Evolutionary conservation across 1,284 basidiomycete genomes (phyloP), one percentile per base, ranked within the genome.

Genomic region (Ceratobasidium sp.): DNA sequence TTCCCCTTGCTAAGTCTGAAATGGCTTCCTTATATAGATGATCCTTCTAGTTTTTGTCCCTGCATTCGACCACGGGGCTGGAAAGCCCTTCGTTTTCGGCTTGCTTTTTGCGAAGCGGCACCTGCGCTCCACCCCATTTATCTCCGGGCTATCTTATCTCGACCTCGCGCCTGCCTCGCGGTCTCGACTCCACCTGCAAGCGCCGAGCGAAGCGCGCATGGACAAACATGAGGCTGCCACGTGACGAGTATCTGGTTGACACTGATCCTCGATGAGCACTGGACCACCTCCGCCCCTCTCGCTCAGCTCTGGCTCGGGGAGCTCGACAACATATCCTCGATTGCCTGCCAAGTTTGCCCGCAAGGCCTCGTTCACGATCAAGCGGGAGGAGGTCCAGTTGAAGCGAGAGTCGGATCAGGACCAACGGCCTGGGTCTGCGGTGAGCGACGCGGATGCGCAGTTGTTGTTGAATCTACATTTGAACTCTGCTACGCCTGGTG

Each of bases 201-300:
- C 33, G 54, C 20, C 28, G 23, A 66, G 64, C 64, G 64, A 38
- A 33, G 33, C 33, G 33, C 33, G 33, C 33, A 33, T 33, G 26
- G 28, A 28, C 46, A 33, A 61, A 57, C 69, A 46, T 54, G 54
- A 59, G 69, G 52, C 42, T n/a, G 69, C 20, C 69, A 71, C 69
- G 69, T 71, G 69, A 71, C 69, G 7, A 7, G 69, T 59, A 59
- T 38, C 12, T n/a, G 13, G 40, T 56, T 74, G 42, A 46, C 44
- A 13, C 70, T 74, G 70, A 74, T 74, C 70, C 70, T 74, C 70
- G 70, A 74, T 74, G 70, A 64, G 69, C 52, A 4, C 56, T 54
- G 69, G 50, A 12, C 38, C 33, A 56, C 38, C 33, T 33, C 44
- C 69, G 42, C 20, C 44, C 44, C 20, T 23, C 64, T 9, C 44